Evolutionary conservation across 768 basidiomycete species (phyloP), one percentile per base, ranked within the genome.

Genomic region (Steccherinum ochraceum): DNA sequence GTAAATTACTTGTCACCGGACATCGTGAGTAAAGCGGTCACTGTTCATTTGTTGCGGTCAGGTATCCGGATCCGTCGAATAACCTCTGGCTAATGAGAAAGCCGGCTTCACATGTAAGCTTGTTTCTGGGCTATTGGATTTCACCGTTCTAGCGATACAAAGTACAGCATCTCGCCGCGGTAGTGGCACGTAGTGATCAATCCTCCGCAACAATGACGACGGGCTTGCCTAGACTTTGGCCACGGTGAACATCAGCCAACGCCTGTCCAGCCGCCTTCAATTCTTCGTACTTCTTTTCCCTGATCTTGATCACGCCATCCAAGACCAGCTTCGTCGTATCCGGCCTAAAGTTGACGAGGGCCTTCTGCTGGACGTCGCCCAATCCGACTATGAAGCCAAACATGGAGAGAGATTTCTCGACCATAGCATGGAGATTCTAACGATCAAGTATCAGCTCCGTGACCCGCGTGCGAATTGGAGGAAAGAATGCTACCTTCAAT

Each of bases 261-360:
- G 67, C 71, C 51, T 70, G 53, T 1, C 67, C 67, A 3, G 61
- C 65, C 25, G 62, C 52, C 50, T 69, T 61, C 11, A 75, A 58
- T 5, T 71, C 67, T 45, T 57, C 48, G 48, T 56, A 56, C 40
- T 61, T 45, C 52, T 71, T 52, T 57, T 75, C 67, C 51, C 59
- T 50, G 57, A 67, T 64, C 58, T 69, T 65, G 60, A 74, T 60
- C 58, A 67, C 50, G 40, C 71, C 67, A 46, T 53, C 24, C 19
- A 66, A 65, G 45, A 70, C 54, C 16, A 60, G 47, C 12, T 25
- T 20, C 3, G 66, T 64, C 35, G 67, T 53, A 50, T 62, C 64
- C 30, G 50, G 11, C 49, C 64, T 63, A 52, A 71, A 72, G 45
- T 56, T 16, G 30, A 35, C 30, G 30, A 16, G 7, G 16, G 30